Evolutionary conservation across 2,329 filamentous ascomycete species (phyloP).

Genomic region (Setomelanomma holmii): DNA sequence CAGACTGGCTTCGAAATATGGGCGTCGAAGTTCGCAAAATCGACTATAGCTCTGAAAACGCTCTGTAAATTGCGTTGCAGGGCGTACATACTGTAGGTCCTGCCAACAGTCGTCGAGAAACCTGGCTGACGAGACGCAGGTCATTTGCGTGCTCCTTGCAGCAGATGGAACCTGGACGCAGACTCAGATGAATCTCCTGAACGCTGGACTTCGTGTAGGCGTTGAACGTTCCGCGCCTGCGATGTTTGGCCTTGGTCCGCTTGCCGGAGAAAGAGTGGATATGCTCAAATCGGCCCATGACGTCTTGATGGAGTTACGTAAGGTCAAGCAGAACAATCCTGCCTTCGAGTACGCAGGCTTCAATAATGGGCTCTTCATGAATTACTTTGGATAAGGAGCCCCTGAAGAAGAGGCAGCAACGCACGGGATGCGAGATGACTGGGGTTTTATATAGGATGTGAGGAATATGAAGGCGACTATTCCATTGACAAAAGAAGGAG

Average conservation of each 20-base stretch:
- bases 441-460: conserved; percentile 19
- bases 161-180: conserved; percentile 27
- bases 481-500: conserved; percentile 29
- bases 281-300: conserved; percentile 25
- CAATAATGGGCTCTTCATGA: conserved; percentile 45
- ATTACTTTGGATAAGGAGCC: conserved; percentile 42
- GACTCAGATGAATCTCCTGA: conserved; percentile 56
- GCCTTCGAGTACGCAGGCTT: conserved; percentile 42
- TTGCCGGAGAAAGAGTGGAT: conserved; percentile 23
- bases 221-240: conserved; percentile 62
- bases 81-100: conserved; percentile 34
- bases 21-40: conserved; percentile 32
- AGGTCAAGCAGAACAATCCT: conserved; percentile 11
- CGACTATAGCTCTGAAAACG: conserved; percentile 31
- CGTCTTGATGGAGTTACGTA: conserved; percentile 34
- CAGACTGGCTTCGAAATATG: conserved; percentile 11
- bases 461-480: conserved; percentile 30
- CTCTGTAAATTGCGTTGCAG: conserved; percentile 23
- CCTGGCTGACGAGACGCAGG: conserved; percentile 8
- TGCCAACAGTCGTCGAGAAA: background rate
- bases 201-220: conserved; percentile 58
- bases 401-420: conserved; percentile 24
- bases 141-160: conserved; percentile 26
- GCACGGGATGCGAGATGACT: conserved; percentile 27
- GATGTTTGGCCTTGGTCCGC: conserved; percentile 50